Evolutionary conservation across 208 protist genomes (phyloP).

Genomic region (Trypanosoma caninum): DNA sequence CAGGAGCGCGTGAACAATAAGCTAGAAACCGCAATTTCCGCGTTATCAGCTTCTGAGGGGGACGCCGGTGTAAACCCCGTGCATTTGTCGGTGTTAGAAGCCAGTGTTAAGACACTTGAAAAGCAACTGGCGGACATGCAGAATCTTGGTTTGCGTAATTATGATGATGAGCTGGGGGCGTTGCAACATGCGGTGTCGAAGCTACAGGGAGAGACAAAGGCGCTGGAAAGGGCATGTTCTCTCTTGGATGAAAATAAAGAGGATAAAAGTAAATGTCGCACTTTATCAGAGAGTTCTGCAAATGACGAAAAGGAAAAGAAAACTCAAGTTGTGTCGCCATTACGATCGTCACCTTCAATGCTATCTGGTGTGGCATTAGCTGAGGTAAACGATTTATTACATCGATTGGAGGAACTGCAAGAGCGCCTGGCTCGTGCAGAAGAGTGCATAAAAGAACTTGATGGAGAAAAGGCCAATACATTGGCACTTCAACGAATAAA

Average conservation of each 20-base stretch:
- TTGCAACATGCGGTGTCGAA: constrained; percentile 32
- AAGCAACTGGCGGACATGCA: constrained; percentile 62
- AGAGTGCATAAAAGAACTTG: constrained; percentile 34
- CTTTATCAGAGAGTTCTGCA: background rate
- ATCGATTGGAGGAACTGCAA: background rate
- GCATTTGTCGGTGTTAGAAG: constrained; percentile 48
- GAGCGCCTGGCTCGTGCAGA: constrained; percentile 7
- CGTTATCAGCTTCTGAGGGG: constrained; percentile 4
- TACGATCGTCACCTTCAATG: too few species aligned
- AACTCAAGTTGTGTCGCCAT: too few species aligned
- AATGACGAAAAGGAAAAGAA: too few species aligned
- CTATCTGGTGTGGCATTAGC: constrained; percentile 8
- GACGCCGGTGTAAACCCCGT: constrained; percentile 36
- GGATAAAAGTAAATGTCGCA: constrained; percentile 17
- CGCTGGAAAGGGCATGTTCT: constrained; percentile 19
- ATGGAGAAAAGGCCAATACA: constrained; percentile 70
- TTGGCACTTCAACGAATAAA: constrained; percentile 60
- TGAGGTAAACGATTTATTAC: constrained; percentile 2
- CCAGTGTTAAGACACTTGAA: constrained; percentile 52
- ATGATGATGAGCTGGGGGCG: constrained; percentile 38
- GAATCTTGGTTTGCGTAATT: constrained; percentile 30
- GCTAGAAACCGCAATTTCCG: constrained; percentile 6
- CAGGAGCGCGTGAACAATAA: constrained; percentile 45
- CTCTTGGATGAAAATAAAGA: constrained; percentile 59
- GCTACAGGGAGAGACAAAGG: constrained; percentile 33